Conservation (phyloP, 495 filamentous ascomycete genomes). For the Neurospora sp. region DNA sequence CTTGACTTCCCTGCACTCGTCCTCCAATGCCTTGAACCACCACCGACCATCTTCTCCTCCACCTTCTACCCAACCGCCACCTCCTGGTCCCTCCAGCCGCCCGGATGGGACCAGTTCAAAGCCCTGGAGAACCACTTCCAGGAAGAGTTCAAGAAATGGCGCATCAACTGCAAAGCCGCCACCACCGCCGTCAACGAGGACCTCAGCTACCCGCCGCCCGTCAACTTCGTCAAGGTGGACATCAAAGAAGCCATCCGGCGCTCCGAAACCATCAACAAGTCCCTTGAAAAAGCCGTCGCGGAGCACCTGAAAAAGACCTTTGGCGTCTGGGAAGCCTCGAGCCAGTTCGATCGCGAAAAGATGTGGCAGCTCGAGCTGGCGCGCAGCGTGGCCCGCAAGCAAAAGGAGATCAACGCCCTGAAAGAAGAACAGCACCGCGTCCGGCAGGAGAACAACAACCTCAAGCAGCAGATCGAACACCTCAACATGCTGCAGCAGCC, state of each 20-base stretch:
- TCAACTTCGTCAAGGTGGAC: conserved; percentile 23
- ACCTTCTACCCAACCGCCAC: conserved; percentile 58
- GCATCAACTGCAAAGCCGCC: conserved; percentile 29
- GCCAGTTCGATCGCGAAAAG: conserved; percentile 46
- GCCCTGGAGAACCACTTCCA: conserved; percentile 55
- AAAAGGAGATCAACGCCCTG: conserved; percentile 51
- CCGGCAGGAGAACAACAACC: conserved; percentile 61
- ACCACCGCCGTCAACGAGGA: conserved; percentile 32
- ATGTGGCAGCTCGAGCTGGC: conserved; percentile 72
- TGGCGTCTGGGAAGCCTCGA: conserved; percentile 55
- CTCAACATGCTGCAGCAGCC: conserved; percentile 59
- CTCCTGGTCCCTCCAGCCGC: conserved; percentile 67
- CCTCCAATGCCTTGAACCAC: conserved; percentile 67
- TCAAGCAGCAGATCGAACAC: conserved; percentile 59
- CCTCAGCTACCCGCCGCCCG: conserved; percentile 27
- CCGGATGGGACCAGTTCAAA: conserved; percentile 58
- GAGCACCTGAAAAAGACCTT: conserved; percentile 62
- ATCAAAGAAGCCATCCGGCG: conserved; percentile 29
- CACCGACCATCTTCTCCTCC: conserved; percentile 61
- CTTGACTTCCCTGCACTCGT: conserved; percentile 75
- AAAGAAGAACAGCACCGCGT: conserved; percentile 51
- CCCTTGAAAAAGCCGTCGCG: conserved; percentile 50
- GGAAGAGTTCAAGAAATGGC: conserved; percentile 56
- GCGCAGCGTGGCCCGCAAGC: conserved; percentile 57
- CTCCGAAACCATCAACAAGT: conserved; percentile 30